Evolutionary conservation across 2,329 filamentous ascomycete species (phyloP), one percentile per base, ranked within the genome.

Genomic region (Trichoderma endophyticum): DNA sequence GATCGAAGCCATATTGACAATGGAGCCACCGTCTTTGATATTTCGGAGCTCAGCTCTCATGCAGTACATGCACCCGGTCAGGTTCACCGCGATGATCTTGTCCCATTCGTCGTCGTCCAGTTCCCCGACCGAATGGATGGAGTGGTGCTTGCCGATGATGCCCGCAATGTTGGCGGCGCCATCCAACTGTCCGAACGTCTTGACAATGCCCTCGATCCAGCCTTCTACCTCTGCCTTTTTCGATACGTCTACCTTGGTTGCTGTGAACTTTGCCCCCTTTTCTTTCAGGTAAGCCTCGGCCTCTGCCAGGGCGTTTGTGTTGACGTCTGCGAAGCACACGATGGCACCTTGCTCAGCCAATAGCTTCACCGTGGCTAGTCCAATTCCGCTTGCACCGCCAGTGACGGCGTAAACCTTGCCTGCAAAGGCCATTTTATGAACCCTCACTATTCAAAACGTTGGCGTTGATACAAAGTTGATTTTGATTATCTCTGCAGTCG

Each of bases 81-180:
- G 76, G 72, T 87, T 87, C 59, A 86, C 80, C 7, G 79, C 80
- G 39, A 87, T 85, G 70, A 85, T 84, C 63, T 79, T 82, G 61
- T 86, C 77, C 85, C 85, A 87, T 70, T 85, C 84, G 34, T 82
- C 81, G 70, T 86, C 85, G 28, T 84, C 82, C 51, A 85, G 76
- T 24, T 85, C 84, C 3, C 79, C 79, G 21, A 86, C 78, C 1
- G 82, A 74, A 65, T 80, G 78, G 71, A 81, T 73, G 14, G 81
- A 81, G 72, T 85, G 83, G 61, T 83, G 78, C 74, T 81, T 82
- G 60, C 84, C 84, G 73, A 86, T 84, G 57, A 88, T 80, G 14
- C 86, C 86, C 5, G 88, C 88, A 9, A 87, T 82, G 69, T 90
- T 89, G 12, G 85, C 87, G 24, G 87, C 86, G 5, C 86, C 84